Conservation (phyloP, 768 basidiomycete genomes). For the Lentinula sp. region DNA sequence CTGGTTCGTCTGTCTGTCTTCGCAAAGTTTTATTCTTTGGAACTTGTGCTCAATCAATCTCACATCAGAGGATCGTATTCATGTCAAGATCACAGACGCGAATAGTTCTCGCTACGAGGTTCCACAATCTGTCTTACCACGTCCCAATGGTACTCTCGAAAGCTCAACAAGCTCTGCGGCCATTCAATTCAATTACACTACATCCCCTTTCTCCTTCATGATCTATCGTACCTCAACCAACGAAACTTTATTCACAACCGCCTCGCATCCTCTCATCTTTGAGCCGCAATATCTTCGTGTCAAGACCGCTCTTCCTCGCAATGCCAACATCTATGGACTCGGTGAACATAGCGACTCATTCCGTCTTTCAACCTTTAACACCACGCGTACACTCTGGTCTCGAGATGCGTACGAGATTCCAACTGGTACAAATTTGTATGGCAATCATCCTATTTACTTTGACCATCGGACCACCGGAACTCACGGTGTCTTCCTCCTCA, state of each 20-base stretch:
- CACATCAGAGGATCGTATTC: conserved; percentile 47
- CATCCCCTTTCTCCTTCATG: conserved; percentile 56
- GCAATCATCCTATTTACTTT: conserved; percentile 68
- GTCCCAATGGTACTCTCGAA: conserved; percentile 30
- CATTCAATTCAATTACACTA: conserved; percentile 56
- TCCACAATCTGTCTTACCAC: conserved; percentile 54
- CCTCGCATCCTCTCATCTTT: conserved; percentile 58
- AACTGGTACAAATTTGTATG: conserved; percentile 57
- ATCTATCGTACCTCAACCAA: conserved; percentile 40
- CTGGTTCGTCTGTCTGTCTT: conserved; percentile 24
- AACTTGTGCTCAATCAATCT: neutral
- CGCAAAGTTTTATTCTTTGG: neutral
- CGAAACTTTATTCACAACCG: conserved; percentile 59
- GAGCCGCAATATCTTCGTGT: conserved; percentile 74
- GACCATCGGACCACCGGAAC: conserved; percentile 63
- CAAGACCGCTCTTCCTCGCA: conserved; percentile 50
- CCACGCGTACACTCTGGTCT: conserved; percentile 53
- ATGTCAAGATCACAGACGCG: conserved; percentile 57
- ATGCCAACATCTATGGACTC: conserved; percentile 72
- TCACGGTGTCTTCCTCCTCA: conserved; percentile 65
- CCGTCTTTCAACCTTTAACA: conserved; percentile 44
- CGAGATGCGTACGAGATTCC: conserved; percentile 61
- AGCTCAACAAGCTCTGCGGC: conserved; percentile 25
- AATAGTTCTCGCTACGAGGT: conserved; percentile 51
- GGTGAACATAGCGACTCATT: conserved; percentile 70